A percentile compares a stretch with the other conserved stretches of the same genome.
phyloP scores from a whole-genome alignment of 2,329 filamentous ascomycete species.

The Apiospora marii region DNA sequence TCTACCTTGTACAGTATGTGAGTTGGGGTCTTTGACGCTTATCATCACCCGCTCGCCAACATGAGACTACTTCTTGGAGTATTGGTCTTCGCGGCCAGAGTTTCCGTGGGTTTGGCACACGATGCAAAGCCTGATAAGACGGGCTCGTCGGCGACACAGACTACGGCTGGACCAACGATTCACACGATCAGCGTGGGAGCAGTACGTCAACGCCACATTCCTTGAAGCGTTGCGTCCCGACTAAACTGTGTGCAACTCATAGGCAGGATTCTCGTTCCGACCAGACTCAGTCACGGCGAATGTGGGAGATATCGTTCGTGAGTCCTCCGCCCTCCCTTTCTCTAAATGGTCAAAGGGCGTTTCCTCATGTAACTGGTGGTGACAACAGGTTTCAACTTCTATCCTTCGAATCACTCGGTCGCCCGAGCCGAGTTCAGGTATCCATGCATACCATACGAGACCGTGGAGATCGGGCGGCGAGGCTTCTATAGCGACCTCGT shows the following conservation, averaged over 20 bases:
- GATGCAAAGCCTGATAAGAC: neutral
- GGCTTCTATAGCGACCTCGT: conserved; percentile 7
- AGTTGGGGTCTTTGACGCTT: neutral
- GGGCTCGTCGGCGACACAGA: neutral
- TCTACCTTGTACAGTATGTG: neutral
- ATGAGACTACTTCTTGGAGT: conserved; percentile 12
- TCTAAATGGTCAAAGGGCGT: neutral
- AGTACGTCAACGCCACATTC: neutral
- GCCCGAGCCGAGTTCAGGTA: conserved; percentile 14
- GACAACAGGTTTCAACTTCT: conserved; percentile 10
- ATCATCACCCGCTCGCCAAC: neutral
- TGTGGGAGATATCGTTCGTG: conserved; percentile 17
- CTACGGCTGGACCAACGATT: neutral
- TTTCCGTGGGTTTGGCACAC: neutral
- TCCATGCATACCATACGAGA: conserved; percentile 3
- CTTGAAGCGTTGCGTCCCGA: neutral
- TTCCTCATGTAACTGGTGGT: neutral
- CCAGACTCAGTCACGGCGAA: conserved; percentile 15
- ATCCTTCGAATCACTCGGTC: conserved; percentile 5
- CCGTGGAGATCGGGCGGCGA: conserved; percentile 1
- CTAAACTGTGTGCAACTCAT: neutral
- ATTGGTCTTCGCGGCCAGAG: neutral
- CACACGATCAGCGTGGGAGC: conserved; percentile 18
- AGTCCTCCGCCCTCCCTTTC: neutral
- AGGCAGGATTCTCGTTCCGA: neutral